A percentile compares a stretch with the other conserved stretches of the same genome.
Evolutionary conservation across 2,329 filamentous ascomycete species (phyloP).

Genomic region (Arthrobotrys sinensis): DNA sequence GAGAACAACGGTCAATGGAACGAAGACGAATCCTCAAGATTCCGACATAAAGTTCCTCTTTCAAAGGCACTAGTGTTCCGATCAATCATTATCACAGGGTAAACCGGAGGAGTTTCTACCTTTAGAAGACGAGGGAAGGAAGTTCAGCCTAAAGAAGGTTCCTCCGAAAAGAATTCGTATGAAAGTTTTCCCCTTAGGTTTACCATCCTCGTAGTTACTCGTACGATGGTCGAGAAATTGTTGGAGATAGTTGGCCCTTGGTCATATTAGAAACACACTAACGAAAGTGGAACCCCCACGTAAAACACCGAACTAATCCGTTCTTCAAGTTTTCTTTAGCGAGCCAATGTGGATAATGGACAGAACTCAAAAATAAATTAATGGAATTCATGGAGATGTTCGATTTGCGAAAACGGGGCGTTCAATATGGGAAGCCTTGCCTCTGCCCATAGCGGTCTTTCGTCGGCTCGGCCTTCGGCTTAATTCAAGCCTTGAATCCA

Average conservation of each 20-base stretch:
- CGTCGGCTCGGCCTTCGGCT: constrained; percentile 13
- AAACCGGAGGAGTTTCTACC: background rate
- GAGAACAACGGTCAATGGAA: background rate
- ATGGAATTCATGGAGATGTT: background rate
- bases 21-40: background rate
- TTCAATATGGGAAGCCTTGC: background rate
- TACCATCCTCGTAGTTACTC: background rate
- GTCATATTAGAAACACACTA: constrained; percentile 40
- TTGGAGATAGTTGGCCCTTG: constrained; percentile 8
- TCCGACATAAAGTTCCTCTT: background rate
- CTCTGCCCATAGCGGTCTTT: background rate
- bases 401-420: constrained; percentile 2
- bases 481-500: constrained; percentile 27
- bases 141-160: constrained; percentile 29
- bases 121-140: background rate
- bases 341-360: background rate
- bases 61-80: constrained; percentile 9
- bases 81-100: background rate
- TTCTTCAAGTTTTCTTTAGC: constrained; percentile 5
- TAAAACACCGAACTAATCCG: background rate
- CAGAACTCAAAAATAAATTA: constrained; percentile 1
- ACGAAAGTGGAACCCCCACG: constrained; percentile 26
- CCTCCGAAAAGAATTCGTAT: background rate
- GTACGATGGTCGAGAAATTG: background rate
- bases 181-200: background rate